Evolutionary conservation across 495 filamentous ascomycete genomes (phyloP).

Genomic region (Hypoxylon subgilvum): DNA sequence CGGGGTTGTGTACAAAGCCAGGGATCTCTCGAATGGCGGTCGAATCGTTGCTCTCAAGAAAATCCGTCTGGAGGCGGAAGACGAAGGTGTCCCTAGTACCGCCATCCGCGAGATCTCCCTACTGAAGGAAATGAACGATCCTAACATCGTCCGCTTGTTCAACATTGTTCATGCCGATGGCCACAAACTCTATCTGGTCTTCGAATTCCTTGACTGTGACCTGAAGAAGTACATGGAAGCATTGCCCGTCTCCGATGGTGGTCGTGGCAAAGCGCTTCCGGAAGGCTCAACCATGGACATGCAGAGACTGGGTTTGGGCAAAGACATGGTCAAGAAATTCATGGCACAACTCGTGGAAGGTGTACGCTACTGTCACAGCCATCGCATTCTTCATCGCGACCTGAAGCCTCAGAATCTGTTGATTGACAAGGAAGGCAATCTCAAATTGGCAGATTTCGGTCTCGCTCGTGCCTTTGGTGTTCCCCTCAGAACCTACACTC

Average conservation of each 20-base stretch:
- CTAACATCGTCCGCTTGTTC: slow-evolving; percentile 87
- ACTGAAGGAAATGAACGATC: slow-evolving; percentile 95
- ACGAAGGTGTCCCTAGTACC: slow-evolving; percentile 94
- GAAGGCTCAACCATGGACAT: slow-evolving; percentile 74
- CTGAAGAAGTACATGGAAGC: slow-evolving; percentile 99
- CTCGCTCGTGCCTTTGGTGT: slow-evolving; percentile 96
- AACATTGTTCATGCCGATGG: slow-evolving; percentile 98
- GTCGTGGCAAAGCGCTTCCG: slow-evolving; percentile 84
- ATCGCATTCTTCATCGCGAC: slow-evolving; percentile 92
- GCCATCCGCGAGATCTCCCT: slow-evolving; percentile 97
- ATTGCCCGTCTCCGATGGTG: slow-evolving; percentile 86
- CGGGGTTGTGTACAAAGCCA: slow-evolving; percentile 91
- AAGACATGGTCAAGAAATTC: slow-evolving; percentile 94
- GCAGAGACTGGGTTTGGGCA: slow-evolving; percentile 77
- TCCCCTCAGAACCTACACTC: slow-evolving; percentile 93
- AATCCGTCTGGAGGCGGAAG: slow-evolving; percentile 95
- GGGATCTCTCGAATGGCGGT: slow-evolving; percentile 75
- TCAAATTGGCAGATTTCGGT: slow-evolving; percentile 98
- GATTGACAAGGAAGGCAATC: slow-evolving; percentile 90
- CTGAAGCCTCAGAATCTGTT: slow-evolving; percentile 97
- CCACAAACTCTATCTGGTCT: slow-evolving; percentile 94
- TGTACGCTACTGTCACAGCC: slow-evolving; percentile 93
- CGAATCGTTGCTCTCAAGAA: slow-evolving; percentile 96
- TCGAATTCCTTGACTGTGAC: slow-evolving; percentile 92
- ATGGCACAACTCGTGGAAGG: slow-evolving; percentile 93